Evolutionary conservation across 2,329 filamentous ascomycete genomes (phyloP).

Genomic region (Amesomyces nigricolor): DNA sequence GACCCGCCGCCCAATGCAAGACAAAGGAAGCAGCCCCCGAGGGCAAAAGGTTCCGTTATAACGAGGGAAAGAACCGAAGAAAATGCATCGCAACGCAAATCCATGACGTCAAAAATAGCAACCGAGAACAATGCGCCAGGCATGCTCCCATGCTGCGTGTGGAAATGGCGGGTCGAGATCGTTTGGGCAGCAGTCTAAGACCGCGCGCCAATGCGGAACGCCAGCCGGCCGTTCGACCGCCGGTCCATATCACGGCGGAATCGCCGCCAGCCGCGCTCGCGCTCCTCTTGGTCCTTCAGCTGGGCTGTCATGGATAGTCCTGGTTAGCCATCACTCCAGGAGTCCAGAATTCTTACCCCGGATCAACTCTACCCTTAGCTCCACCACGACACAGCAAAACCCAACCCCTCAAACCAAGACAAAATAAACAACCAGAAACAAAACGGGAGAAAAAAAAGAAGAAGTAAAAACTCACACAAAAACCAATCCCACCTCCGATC

Average conservation of each 20-base stretch:
- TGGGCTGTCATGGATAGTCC: conserved; percentile 35
- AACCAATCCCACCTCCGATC: conserved; percentile 58
- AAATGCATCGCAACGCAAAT: conserved; percentile 18
- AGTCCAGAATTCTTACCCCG: too few species aligned
- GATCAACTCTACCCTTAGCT: too few species aligned
- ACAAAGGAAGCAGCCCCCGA: conserved; percentile 4
- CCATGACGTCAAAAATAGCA: background rate
- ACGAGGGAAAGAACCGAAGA: conserved; percentile 8
- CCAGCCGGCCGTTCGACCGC: conserved; percentile 15
- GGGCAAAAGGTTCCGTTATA: background rate
- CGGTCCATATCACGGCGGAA: conserved; percentile 19
- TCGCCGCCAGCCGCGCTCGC: conserved; percentile 42
- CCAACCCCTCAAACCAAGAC: background rate
- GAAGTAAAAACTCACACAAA: conserved; percentile 41
- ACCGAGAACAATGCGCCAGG: background rate
- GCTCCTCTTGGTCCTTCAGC: conserved; percentile 46
- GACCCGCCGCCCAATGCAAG: conserved; percentile 10
- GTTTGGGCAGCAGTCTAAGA: conserved; percentile 13
- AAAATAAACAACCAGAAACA: background rate
- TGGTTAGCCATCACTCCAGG: background rate
- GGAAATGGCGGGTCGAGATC: background rate
- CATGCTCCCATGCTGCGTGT: too few species aligned
- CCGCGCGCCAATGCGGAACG: conserved; percentile 18
- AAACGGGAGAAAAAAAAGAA: background rate
- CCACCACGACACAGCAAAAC: background rate